Conservation (phyloP, 805 yeast species). For the Lipomyces kockii region DNA sequence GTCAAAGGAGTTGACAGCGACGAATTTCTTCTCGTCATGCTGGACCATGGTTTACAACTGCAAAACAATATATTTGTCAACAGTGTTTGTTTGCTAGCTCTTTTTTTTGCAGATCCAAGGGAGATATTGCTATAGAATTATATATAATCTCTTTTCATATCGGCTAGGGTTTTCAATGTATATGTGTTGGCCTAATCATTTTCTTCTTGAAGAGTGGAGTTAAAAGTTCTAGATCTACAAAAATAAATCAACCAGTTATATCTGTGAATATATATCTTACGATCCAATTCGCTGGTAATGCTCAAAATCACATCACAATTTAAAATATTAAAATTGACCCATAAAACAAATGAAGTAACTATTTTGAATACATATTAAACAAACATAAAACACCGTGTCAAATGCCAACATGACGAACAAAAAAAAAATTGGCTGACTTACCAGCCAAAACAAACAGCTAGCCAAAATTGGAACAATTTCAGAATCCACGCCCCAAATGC, state of each 20-base stretch:
- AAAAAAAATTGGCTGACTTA: not conserved
- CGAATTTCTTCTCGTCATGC: not conserved
- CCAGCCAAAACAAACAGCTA: not conserved
- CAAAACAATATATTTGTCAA: no score
- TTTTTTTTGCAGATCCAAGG: not conserved
- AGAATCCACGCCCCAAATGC: not conserved
- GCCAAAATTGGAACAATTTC: no score
- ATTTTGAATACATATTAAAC: not conserved
- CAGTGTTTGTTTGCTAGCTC: not conserved
- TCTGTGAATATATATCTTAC: not conserved
- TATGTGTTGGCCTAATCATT: no score
- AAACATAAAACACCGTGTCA: slow-evolving; percentile 2
- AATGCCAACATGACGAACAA: not conserved
- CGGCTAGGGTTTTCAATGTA: not conserved
- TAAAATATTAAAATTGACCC: no score
- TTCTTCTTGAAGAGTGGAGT: no score
- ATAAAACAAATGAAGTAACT: not conserved
- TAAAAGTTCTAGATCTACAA: no score
- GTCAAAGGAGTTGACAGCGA: not conserved
- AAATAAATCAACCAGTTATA: not conserved
- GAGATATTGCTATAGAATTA: not conserved
- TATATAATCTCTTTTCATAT: not conserved
- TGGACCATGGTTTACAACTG: no score
- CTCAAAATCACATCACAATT: no score
- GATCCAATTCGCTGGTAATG: not conserved